Evolutionary conservation across 768 basidiomycete genomes (phyloP), one percentile per base, ranked within the genome.

Genomic region (Trametes villosa): DNA sequence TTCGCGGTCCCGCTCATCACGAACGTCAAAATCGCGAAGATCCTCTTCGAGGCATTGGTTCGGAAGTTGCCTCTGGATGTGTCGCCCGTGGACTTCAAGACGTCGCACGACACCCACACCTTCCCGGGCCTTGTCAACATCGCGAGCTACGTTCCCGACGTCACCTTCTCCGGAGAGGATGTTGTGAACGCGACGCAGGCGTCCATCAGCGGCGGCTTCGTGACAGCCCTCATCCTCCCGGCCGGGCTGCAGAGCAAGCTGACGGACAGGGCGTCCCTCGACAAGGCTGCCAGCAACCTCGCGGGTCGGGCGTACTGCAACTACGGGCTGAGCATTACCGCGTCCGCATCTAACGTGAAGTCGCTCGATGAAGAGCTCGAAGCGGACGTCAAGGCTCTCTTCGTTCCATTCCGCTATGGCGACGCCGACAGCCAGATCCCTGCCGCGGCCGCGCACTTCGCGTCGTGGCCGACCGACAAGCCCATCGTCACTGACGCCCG

Each of bases 11-110:
- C 97, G 1, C 82, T 98, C 52, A 94, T 98, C 71, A 98, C 96
- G 44, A 98, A 99, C 73, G 91, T 99, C 78, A 99, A 99, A 80
- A 95, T 94, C 70, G 96, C 96, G 57, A 99, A 98, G 75, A 82
- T 99, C 71, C 84, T 98, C 40, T 91, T 93, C 17, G 95, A 98
- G 76, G 97, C 96, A 2, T 79, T 96, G 49, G 88, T 94, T 50
- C 86, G 94, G 65, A 94, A 87, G 74, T 80, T 96, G n/a, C 86
- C 94, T 5, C 81, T 98, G 45, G 91, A 97, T 41, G 92, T 99
- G 30, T 91, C 94, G 9, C 88, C 79, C 53, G 82, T 96, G 64
- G 97, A 99, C 73, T 92, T 86, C 77, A 98, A 98, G 83, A 92
- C 89, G 52, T 97, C 94, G 7, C 94, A 97, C 74, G 82, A 83